phyloP scores from a whole-genome alignment of 1,284 basidiomycete genomes.

The Ganoderma resinaceum region DNA sequence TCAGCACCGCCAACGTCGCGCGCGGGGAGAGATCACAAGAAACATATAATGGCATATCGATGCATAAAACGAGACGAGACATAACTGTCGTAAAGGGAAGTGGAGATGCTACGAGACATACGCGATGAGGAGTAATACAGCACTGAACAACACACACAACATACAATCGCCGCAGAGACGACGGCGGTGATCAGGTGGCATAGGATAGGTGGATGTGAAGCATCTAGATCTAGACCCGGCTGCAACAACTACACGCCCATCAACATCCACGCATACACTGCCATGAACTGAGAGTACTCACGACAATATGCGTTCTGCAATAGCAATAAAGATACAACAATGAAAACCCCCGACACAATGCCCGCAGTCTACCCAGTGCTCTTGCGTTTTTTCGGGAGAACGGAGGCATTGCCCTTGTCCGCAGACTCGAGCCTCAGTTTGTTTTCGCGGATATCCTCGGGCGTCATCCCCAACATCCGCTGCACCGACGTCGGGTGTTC shows the following conservation, averaged over 20 bases:
- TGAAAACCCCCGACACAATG: not conserved
- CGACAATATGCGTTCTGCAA: not conserved
- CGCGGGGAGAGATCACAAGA: not conserved
- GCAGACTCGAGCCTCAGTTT: not conserved
- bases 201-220: not conserved
- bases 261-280: not conserved
- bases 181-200: not conserved
- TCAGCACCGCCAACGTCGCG: not conserved
- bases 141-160: not conserved
- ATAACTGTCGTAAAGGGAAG: not conserved
- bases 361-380: not conserved
- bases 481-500: conserved; percentile 31
- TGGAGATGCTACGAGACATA: not conserved
- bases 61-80: not conserved
- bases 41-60: not conserved
- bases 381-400: not conserved
- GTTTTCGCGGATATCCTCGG: conserved; percentile 24
- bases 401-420: not conserved
- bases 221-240: not conserved
- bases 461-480: conserved; percentile 25
- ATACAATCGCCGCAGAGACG: not conserved
- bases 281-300: not conserved
- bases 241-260: not conserved
- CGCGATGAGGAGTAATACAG: not conserved
- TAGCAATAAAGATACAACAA: not conserved